These are phyloP conservation scores for Allium cepa DNA, from an alignment of 106 monocot genomes.

Conservation along the genomic window DNA sequence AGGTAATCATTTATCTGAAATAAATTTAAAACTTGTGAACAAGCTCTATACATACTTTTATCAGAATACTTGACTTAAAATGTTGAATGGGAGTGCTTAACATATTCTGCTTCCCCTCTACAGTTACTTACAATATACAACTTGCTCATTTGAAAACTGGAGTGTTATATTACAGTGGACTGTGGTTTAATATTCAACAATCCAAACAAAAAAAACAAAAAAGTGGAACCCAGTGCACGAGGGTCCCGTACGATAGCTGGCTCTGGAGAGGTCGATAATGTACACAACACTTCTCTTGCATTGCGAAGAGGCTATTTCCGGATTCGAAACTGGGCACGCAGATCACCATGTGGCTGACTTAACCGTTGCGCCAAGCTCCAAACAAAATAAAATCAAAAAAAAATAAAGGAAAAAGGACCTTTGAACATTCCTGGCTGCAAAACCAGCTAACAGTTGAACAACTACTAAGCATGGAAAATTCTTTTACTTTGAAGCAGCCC, in stretches of 20 bases:
- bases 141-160: too few relatives aligned
- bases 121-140: neutral
- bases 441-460: constrained; percentile 35
- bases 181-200: too few relatives aligned
- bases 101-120: neutral
- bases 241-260: too few relatives aligned
- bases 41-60: neutral
- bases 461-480: neutral
- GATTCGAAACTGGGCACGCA: too few relatives aligned
- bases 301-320: too few relatives aligned
- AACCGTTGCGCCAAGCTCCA: neutral
- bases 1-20: constrained; percentile 39
- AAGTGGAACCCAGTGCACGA: too few relatives aligned
- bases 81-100: neutral
- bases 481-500: constrained; percentile 24
- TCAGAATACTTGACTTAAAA: neutral
- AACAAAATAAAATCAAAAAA: neutral
- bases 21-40: neutral
- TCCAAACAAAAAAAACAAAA: neutral
- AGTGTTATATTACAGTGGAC: too few relatives aligned
- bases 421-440: constrained; percentile 44
- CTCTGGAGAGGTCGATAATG: too few relatives aligned
- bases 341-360: too few relatives aligned
- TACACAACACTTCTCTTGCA: too few relatives aligned
- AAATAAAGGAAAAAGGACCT: constrained; percentile 17